Evolutionary conservation across 495 filamentous ascomycete species (phyloP), one percentile per base, ranked within the genome.

Genomic region (Penicillium goetzii): DNA sequence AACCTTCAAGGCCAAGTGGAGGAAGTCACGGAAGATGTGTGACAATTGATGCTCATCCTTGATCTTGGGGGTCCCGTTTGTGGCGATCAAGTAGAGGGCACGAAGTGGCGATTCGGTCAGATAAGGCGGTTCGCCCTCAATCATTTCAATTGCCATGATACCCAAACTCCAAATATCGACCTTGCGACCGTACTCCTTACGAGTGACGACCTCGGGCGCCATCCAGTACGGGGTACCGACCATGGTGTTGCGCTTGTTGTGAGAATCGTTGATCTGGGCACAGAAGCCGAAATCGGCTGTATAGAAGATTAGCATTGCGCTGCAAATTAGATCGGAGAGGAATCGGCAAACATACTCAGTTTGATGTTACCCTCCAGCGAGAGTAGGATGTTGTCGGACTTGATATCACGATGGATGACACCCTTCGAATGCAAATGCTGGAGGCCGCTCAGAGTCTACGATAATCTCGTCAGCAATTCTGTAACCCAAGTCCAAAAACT

Each of bases 141-240:
- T 97, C 95, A 99, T 99, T 75, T 99, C 95, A 68, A 99, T 99
- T n/a, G 95, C 92, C 95, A 99, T 99, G 76, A 99, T 99, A 59
- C 95, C 95, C 54, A 99, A 77, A 71, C 90, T 95, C 95, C 95
- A 99, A 67, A 99, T 98, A 72, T 99, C 95, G 56, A 99, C 93
- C 73, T 99, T 99, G 53, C 95, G 90, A 64, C 95, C 96, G 74
- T 99, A 99, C 74, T 98, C 95, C 73, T 99, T 98, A 19, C 93
- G 83, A 5, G 93, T 98, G 11, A 99, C 95, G 21, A 99, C 93
- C 74, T 99, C 95, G 4, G 95, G 95, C 4, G 95, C 95, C 95
- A 99, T 99, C 95, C 95, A 99, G 74, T 99, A 99, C 2, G 95
- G 95, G 23, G 95, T 99, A 25, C 95, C 95, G 58, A 99, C 95